A percentile compares a stretch with the other conserved stretches of the same genome.
phyloP scores from a whole-genome alignment of 192 early-diverging fungal genomes.

The Entomortierella parvispora region DNA sequence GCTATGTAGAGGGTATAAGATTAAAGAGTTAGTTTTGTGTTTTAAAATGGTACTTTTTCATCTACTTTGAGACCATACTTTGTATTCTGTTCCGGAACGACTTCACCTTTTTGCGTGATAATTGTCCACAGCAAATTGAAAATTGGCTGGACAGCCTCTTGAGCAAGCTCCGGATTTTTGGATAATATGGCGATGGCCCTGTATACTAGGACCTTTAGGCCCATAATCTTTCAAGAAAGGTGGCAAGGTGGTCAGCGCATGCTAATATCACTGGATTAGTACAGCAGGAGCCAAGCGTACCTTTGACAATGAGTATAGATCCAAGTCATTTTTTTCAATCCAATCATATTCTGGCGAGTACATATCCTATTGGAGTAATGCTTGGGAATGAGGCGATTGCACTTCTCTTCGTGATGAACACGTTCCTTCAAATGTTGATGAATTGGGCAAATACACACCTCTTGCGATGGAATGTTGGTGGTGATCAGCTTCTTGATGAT shows the following conservation, averaged over 20 bases:
- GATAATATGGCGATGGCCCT: constrained; percentile 63
- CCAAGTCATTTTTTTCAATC: constrained; percentile 69
- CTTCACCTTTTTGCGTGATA: constrained; percentile 73
- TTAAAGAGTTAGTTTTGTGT: not conserved
- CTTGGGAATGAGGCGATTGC: too few relatives aligned
- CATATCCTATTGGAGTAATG: constrained; percentile 17
- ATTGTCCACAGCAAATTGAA: constrained; percentile 71
- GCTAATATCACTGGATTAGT: not conserved
- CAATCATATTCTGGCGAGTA: constrained; percentile 63
- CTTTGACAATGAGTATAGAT: constrained; percentile 66
- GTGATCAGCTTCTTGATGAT: constrained; percentile 69
- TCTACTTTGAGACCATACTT: constrained; percentile 20
- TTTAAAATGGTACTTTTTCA: not conserved
- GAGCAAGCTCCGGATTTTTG: constrained; percentile 35
- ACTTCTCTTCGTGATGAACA: too few relatives aligned
- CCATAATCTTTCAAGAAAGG: constrained; percentile 56
- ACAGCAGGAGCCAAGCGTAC: constrained; percentile 42
- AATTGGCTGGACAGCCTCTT: constrained; percentile 59
- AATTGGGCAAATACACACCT: constrained; percentile 30
- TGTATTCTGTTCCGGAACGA: constrained; percentile 60
- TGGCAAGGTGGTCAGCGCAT: not conserved
- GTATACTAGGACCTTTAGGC: constrained; percentile 73
- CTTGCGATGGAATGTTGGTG: constrained; percentile 41
- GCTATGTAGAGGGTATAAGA: not conserved
- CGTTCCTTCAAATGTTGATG: not conserved